phyloP scores from a whole-genome alignment of 2,329 filamentous ascomycete genomes.

The Exutisphaerella laricina region DNA sequence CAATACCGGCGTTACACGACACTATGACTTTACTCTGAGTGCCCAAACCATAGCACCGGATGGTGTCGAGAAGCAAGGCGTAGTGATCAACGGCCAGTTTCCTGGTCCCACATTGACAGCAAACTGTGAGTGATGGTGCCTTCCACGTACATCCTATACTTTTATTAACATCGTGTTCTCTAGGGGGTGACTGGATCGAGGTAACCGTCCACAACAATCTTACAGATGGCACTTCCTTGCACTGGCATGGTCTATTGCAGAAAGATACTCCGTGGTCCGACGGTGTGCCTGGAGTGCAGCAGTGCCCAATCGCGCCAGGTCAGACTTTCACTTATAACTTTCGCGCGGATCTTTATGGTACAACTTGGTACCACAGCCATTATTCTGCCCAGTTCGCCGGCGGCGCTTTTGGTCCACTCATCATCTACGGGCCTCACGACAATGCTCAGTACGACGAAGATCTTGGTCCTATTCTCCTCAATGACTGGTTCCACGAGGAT shows the following conservation, averaged over 20 bases:
- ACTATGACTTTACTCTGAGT: constrained; percentile 32
- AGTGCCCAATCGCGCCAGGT: constrained; percentile 42
- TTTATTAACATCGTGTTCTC: constrained; percentile 7
- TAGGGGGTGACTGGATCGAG: constrained; percentile 32
- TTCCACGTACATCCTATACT: neutral
- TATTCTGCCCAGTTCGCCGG: constrained; percentile 40
- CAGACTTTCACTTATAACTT: constrained; percentile 36
- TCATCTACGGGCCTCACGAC: constrained; percentile 41
- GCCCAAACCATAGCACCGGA: constrained; percentile 30
- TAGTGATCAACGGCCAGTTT: constrained; percentile 32
- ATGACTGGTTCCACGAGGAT: constrained; percentile 40
- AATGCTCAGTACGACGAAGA: constrained; percentile 42
- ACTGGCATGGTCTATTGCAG: constrained; percentile 48
- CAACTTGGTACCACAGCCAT: constrained; percentile 38
- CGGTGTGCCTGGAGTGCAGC: constrained; percentile 43
- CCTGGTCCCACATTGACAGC: constrained; percentile 34
- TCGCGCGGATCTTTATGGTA: constrained; percentile 39
- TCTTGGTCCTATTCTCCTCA: constrained; percentile 39
- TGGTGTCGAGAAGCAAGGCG: constrained; percentile 28
- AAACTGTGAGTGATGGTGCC: constrained; percentile 25
- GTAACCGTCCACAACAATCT: constrained; percentile 35
- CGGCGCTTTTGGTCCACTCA: constrained; percentile 39
- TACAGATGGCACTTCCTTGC: constrained; percentile 44
- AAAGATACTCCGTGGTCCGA: constrained; percentile 51
- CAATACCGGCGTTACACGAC: constrained; percentile 32